Evolutionary conservation across 1,139 yeast genomes (phyloP).

Genomic region (Magnusiomyces tetraspermus): DNA sequence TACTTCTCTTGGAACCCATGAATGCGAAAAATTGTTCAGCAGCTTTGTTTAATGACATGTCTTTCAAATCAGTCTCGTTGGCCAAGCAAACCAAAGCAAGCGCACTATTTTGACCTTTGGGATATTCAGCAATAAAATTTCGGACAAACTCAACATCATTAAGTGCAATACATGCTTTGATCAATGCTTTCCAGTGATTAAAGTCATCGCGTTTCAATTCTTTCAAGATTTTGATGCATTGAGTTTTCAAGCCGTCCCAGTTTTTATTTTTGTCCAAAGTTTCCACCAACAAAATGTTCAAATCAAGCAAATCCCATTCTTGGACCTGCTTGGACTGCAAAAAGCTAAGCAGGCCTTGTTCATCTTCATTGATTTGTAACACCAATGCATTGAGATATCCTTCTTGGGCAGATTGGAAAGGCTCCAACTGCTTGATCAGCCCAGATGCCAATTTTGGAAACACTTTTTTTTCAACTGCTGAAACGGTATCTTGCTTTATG

Average conservation of each 20-base stretch:
- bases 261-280: constrained; percentile 34
- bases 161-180: constrained; percentile 38
- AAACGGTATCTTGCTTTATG: constrained; percentile 25
- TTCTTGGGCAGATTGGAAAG: constrained; percentile 48
- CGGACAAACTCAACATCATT: constrained; percentile 25
- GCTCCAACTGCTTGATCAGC: constrained; percentile 40
- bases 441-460: constrained; percentile 51
- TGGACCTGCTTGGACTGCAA: constrained; percentile 27
- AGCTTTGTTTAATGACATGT: constrained; percentile 21
- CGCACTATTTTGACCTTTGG: constrained; percentile 44
- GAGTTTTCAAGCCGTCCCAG: constrained; percentile 38
- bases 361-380: constrained; percentile 32
- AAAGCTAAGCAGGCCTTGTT: constrained; percentile 28
- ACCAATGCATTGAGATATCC: constrained; percentile 45
- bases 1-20: constrained; percentile 48
- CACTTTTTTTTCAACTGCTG: constrained; percentile 38
- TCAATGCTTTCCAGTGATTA: constrained; percentile 34
- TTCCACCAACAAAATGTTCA: constrained; percentile 45
- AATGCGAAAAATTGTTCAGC: constrained; percentile 37
- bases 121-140: constrained; percentile 25
- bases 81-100: constrained; percentile 47
- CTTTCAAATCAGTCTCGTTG: constrained; percentile 13
- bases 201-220: constrained; percentile 27
- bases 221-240: constrained; percentile 21
- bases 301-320: constrained; percentile 46